Conservation (phyloP, 202 grass and related monocot genomes). For the Tripidium arundinaceum region DNA sequence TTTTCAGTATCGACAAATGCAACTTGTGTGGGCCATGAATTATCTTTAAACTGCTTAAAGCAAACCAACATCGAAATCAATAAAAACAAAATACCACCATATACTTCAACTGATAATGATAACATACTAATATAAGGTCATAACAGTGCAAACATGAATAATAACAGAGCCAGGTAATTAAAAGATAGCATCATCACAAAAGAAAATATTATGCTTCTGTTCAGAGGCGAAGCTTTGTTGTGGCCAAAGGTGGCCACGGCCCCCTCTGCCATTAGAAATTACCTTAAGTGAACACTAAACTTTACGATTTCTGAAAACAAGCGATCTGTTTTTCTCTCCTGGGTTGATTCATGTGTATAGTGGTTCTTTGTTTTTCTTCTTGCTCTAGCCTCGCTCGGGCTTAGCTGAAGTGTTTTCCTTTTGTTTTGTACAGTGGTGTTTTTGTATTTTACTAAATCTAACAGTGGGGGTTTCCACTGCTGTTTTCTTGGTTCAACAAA, state of each 20-base stretch:
- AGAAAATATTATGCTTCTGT: slow-evolving; percentile 5
- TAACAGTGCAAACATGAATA: not conserved
- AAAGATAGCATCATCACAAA: not conserved
- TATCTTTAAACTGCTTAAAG: slow-evolving; percentile 27
- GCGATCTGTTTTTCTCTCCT: too few relatives aligned
- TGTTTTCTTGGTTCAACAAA: not conserved
- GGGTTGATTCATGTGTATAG: too few relatives aligned
- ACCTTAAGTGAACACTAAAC: not conserved
- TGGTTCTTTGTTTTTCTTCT: not conserved
- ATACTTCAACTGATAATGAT: slow-evolving; percentile 9
- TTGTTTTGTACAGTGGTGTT: not conserved
- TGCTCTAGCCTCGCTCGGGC: not conserved
- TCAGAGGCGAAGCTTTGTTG: not conserved
- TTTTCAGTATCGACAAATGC: slow-evolving; percentile 70
- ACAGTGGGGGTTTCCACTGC: not conserved
- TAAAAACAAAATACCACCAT: not conserved
- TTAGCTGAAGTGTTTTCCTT: not conserved
- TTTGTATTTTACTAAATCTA: not conserved
- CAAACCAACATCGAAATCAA: not conserved
- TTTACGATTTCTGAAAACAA: too few relatives aligned
- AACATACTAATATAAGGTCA: not conserved
- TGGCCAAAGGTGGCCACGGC: not conserved
- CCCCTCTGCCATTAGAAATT: not conserved
- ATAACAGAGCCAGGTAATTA: not conserved
- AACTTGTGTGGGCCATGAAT: slow-evolving; percentile 35